These are phyloP conservation scores for Sporothrix brunneoviolacea DNA, from an alignment of 2,329 filamentous ascomycete species.

Conservation along the genomic window DNA sequence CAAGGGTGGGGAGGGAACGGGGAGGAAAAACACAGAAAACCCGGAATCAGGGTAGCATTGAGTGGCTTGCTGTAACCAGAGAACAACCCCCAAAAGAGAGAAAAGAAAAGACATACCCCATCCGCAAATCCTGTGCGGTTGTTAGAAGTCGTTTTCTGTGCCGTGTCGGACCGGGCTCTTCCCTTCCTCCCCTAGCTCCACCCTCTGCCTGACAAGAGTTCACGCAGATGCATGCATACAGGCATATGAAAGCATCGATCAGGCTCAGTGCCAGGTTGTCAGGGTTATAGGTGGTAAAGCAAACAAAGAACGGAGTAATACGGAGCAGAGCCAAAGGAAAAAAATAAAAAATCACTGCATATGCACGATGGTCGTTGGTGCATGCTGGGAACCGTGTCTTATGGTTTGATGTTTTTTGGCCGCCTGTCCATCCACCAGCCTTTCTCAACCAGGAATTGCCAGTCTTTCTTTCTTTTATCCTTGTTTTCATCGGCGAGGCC, in stretches of 20 bases:
- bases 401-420: no score
- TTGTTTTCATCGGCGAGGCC: slow-evolving; percentile 1
- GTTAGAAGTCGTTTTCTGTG: slow-evolving; percentile 17
- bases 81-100: neutral
- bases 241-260: no score
- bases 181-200: neutral
- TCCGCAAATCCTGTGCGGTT: neutral
- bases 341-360: no score
- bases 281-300: no score
- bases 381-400: no score
- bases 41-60: slow-evolving; percentile 27
- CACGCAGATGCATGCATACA: no score
- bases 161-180: slow-evolving; percentile 17
- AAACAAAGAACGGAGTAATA: no score
- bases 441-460: neutral
- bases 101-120: neutral
- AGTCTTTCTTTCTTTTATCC: neutral
- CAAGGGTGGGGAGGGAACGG: neutral
- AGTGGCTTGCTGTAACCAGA: slow-evolving; percentile 11
- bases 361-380: no score
- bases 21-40: slow-evolving; percentile 19
- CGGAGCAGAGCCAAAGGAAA: no score
- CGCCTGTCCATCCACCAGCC: neutral
- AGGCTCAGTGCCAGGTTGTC: no score
- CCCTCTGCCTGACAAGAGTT: no score